Percentiles rank a stretch among this genome's conserved stretches.
phyloP scores from a whole-genome alignment of 2,329 filamentous ascomycete species.

The Epichloe sylvatica region DNA sequence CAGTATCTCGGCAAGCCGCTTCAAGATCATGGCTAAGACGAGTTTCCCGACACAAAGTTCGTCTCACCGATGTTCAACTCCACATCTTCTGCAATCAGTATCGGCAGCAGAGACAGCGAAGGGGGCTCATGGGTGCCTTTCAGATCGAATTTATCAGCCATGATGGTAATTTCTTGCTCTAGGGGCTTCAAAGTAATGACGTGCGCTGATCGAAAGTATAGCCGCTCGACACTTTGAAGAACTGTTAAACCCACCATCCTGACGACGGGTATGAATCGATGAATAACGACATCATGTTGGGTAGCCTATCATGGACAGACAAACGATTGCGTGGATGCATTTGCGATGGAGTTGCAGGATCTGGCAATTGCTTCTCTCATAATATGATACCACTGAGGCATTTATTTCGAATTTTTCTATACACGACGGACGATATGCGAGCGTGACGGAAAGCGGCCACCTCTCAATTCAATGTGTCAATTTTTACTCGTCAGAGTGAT shows the following conservation, averaged over 20 bases:
- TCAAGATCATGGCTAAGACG: slow-evolving; percentile 35
- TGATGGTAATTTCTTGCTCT: slow-evolving; percentile 17
- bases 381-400: background rate
- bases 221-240: slow-evolving; percentile 28
- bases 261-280: background rate
- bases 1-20: slow-evolving; percentile 39
- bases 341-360: background rate
- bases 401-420: background rate
- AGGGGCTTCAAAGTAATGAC: background rate
- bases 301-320: background rate
- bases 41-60: slow-evolving; percentile 32
- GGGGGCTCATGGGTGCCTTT: slow-evolving; percentile 32
- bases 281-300: background rate
- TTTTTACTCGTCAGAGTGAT: background rate
- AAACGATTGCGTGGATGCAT: background rate
- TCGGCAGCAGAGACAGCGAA: slow-evolving; percentile 36
- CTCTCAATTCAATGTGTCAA: background rate
- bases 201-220: background rate
- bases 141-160: slow-evolving; percentile 36
- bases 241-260: slow-evolving; percentile 19
- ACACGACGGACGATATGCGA: background rate
- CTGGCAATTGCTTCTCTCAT: background rate
- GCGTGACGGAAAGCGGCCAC: background rate
- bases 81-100: slow-evolving; percentile 48
- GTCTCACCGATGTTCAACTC: slow-evolving; percentile 39